Evolutionary conservation across 345 rosid species (phyloP), one percentile per base, ranked within the genome.

Genomic region (Hypericum perforatum): DNA sequence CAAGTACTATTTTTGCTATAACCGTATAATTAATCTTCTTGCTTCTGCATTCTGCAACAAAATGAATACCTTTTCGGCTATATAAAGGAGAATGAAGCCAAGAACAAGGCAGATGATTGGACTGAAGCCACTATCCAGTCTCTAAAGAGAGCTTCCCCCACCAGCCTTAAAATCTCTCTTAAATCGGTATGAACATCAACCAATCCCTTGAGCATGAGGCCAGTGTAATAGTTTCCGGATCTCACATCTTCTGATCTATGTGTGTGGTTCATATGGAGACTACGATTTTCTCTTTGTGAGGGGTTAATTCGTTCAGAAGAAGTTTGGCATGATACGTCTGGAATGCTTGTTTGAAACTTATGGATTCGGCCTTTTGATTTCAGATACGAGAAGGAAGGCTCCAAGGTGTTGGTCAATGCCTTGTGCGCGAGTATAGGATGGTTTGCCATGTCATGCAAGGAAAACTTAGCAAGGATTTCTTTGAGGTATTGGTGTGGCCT

Each of bases 351-450:
- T 22, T 22, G 32, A 22, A 22, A 22, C 32, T 22, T 22, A 22
- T 22, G 32, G 32, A 22, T 66, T 36, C 57, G 39, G 32, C 40
- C 32, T 51, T 58, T n/a, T 13, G 13, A 16, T 68, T 75, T 57
- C 81, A 90, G 97, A 82, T 86, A 53, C 82, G 96, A 79, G 91
- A 78, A 68, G 95, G 96, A 56, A 66, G 96, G 76, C 76, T 84
- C 39, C 82, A 86, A 67, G 91, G 89, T 47, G 76, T 90, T 45
- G 94, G 91, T 37, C 82, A 73, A 52, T 90, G 96, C 76, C 84
- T 90, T 42, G 61, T 64, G 57, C 84, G 89, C 7, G 98, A 86
- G 68, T 82, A 73, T 62, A 81, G 96, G 70, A 86, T 90, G 80
- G 95, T 76, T 67, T 82, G 89, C 63, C 91, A 82, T 62, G 81